A percentile compares a stretch with the other conserved stretches of the same genome.
Evolutionary conservation across 768 basidiomycete species (phyloP).

Genomic region (Infundibulicybe gibba): DNA sequence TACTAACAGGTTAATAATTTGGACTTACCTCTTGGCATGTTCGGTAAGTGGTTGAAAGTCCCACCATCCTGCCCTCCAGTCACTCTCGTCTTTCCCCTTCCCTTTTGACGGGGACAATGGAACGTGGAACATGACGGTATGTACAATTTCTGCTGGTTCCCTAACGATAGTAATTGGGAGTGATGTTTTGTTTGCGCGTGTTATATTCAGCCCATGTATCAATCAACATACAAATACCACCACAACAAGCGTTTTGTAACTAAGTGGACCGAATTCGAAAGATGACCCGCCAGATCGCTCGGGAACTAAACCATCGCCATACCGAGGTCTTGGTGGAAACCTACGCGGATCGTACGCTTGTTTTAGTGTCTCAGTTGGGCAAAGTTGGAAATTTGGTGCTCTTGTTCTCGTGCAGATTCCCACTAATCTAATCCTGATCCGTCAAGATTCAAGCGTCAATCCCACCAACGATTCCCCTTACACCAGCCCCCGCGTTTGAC

Average conservation of each 20-base stretch:
- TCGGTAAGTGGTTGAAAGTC: conserved; percentile 63
- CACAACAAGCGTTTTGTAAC: too few species aligned
- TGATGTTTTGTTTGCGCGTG: too few species aligned
- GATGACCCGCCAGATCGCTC: conserved; percentile 43
- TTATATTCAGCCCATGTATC: too few species aligned
- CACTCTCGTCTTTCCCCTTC: conserved; percentile 45
- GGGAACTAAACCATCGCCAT: conserved; percentile 46
- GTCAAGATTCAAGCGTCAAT: conserved; percentile 77
- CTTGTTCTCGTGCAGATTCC: conserved; percentile 4
- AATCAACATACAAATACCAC: too few species aligned
- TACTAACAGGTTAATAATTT: conserved; percentile 1
- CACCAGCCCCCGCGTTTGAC: conserved; percentile 32
- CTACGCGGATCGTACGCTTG: conserved; percentile 76
- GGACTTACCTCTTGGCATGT: conserved; percentile 45
- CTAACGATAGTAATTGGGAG: too few species aligned
- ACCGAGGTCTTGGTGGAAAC: conserved; percentile 80
- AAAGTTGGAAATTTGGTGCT: conserved; percentile 86
- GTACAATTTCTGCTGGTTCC: neutral
- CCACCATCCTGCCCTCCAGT: conserved; percentile 73
- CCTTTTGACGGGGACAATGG: conserved; percentile 44
- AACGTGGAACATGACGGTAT: conserved; percentile 7
- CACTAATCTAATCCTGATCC: conserved; percentile 1
- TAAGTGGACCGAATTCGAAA: too few species aligned
- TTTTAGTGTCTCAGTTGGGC: conserved; percentile 87
- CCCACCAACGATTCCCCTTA: conserved; percentile 57